A percentile compares a stretch with the other conserved stretches of the same genome.
Evolutionary conservation across 768 basidiomycete species (phyloP).

Genomic region (Russula lepida): DNA sequence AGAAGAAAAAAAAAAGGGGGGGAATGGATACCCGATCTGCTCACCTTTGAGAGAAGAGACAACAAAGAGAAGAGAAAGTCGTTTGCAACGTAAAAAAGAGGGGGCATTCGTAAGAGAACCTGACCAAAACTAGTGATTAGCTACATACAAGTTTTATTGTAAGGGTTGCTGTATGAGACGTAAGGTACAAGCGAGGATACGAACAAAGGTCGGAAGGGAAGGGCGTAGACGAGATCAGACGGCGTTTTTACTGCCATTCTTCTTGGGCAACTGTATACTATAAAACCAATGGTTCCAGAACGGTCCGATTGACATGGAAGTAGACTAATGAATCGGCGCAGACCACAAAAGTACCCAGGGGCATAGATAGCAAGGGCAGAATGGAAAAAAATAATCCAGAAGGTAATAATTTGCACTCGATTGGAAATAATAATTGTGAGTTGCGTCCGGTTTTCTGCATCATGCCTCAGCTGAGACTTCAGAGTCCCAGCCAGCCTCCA

Average conservation of each 20-base stretch:
- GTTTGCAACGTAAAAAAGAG: constrained; percentile 9
- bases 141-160: constrained; percentile 18
- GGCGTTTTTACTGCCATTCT: constrained; percentile 4
- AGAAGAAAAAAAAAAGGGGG: background rate
- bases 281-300: constrained; percentile 6
- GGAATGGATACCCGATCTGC: background rate
- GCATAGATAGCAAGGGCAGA: background rate
- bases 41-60: background rate
- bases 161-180: constrained; percentile 5
- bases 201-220: constrained; percentile 4
- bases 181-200: constrained; percentile 18
- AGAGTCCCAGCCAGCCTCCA: constrained; percentile 18
- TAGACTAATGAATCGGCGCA: constrained; percentile 6
- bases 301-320: constrained; percentile 9
- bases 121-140: constrained; percentile 13
- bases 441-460: background rate
- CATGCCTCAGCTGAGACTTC: constrained; percentile 13
- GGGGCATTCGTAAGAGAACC: constrained; percentile 3
- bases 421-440: background rate
- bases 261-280: constrained; percentile 13
- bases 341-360: background rate
- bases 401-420: constrained; percentile 1
- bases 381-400: background rate
- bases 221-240: background rate
- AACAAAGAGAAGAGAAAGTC: background rate